Conservation (phyloP, 345 rosid genomes). For the Linum tenue region DNA sequence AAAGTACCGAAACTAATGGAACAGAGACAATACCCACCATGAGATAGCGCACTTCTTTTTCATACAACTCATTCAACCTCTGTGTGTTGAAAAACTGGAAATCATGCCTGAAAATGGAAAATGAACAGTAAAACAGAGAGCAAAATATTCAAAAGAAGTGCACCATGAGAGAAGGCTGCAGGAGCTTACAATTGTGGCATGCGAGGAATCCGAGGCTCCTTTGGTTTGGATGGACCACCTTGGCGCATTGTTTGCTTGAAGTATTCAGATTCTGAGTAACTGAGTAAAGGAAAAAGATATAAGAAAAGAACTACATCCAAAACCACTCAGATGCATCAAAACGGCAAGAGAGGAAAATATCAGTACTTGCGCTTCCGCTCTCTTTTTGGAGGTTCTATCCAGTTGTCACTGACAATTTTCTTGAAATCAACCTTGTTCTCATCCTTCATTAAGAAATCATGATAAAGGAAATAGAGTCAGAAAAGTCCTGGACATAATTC, state of each 20-base stretch:
- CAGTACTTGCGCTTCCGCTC: constrained; percentile 97
- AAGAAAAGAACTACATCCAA: constrained; percentile 1
- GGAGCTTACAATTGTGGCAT: constrained; percentile 89
- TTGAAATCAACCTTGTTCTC: constrained; percentile 88
- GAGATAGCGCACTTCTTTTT: constrained; percentile 93
- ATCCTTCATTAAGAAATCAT: constrained; percentile 44
- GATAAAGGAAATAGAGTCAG: neutral
- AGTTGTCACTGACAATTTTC: constrained; percentile 88
- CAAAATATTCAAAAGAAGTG: constrained; percentile 1
- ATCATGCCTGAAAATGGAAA: constrained; percentile 59
- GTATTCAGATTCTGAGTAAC: constrained; percentile 96
- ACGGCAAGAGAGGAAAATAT: neutral
- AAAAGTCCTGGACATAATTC: neutral
- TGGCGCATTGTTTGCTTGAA: constrained; percentile 95
- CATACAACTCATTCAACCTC: constrained; percentile 89
- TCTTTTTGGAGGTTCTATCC: constrained; percentile 97
- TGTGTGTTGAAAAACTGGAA: constrained; percentile 96
- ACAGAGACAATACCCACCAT: constrained; percentile 50
- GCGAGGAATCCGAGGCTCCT: constrained; percentile 97
- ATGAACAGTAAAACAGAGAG: neutral
- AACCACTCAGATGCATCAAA: neutral
- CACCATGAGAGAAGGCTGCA: neutral
- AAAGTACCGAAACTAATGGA: neutral
- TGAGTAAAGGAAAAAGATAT: constrained; percentile 15
- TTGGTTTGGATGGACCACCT: constrained; percentile 87